Conservation (phyloP, 2,329 filamentous ascomycete species). For the Diaporthe vexans region DNA sequence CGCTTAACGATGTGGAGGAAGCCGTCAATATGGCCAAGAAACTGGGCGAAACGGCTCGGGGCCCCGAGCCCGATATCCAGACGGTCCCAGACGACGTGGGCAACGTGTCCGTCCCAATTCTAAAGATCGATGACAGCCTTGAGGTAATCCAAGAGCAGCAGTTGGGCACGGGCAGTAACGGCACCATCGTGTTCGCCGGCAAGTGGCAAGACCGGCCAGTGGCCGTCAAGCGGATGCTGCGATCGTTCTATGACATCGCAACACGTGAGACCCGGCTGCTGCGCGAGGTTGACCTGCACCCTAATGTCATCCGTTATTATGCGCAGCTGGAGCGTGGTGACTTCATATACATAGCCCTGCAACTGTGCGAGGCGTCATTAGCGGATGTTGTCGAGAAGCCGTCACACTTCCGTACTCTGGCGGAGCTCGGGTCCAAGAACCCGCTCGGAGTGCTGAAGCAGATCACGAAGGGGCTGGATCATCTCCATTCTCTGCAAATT, state of each 20-base stretch:
- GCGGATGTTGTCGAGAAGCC: conserved; percentile 91
- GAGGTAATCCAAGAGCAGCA: conserved; percentile 75
- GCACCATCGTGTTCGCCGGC: conserved; percentile 96
- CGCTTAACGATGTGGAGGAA: conserved; percentile 69
- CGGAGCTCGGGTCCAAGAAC: conserved; percentile 80
- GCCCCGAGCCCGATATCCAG: conserved; percentile 73
- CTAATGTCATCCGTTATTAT: conserved; percentile 97
- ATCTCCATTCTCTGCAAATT: conserved; percentile 92
- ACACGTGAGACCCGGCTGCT: conserved; percentile 93
- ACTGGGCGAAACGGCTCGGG: conserved; percentile 63
- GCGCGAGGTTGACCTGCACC: conserved; percentile 94
- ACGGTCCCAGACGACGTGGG: conserved; percentile 70
- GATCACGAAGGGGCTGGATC: conserved; percentile 88
- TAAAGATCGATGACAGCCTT: conserved; percentile 74
- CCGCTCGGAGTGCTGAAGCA: conserved; percentile 87
- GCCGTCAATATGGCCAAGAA: conserved; percentile 72
- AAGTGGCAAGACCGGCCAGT: conserved; percentile 93
- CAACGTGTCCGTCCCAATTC: conserved; percentile 70
- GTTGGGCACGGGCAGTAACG: conserved; percentile 88
- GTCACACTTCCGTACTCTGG: conserved; percentile 75
- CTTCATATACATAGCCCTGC: conserved; percentile 96
- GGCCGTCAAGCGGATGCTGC: conserved; percentile 96
- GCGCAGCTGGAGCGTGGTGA: conserved; percentile 89
- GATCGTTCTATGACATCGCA: conserved; percentile 95
- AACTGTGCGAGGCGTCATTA: conserved; percentile 92